Evolutionary conservation across 495 filamentous ascomycete species (phyloP).

Genomic region (Podospora anserina): DNA sequence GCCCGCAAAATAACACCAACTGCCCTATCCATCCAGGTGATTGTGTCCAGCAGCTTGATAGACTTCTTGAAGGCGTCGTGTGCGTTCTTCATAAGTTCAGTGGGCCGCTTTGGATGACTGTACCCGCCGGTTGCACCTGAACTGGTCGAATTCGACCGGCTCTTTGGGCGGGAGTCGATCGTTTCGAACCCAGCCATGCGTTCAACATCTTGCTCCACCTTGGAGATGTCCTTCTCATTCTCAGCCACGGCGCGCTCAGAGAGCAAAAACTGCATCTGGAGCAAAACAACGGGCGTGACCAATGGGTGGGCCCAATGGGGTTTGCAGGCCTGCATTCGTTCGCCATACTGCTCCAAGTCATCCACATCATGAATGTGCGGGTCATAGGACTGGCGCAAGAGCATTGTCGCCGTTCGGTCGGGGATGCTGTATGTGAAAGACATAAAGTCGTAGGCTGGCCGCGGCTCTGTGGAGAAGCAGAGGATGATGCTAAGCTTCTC

Average conservation of each 20-base stretch:
- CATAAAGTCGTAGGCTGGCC: conserved; percentile 37
- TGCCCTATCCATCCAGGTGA: conserved; percentile 38
- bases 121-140: not conserved
- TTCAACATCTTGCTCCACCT: conserved; percentile 32
- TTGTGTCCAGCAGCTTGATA: conserved; percentile 32
- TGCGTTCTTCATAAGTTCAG: conserved; percentile 36
- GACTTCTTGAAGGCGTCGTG: conserved; percentile 34
- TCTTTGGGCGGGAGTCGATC: not conserved
- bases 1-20: conserved; percentile 31
- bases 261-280: conserved; percentile 35
- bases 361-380: conserved; percentile 32
- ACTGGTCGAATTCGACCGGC: not conserved
- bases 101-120: conserved; percentile 21
- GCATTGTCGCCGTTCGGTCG: conserved; percentile 28
- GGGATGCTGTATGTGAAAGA: conserved; percentile 35
- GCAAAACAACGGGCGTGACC: conserved; percentile 30
- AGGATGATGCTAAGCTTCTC: conserved; percentile 31
- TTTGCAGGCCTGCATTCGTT: conserved; percentile 33
- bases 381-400: conserved; percentile 35
- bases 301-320: conserved; percentile 35
- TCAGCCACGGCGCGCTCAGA: conserved; percentile 34
- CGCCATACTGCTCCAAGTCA: conserved; percentile 35
- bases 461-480: conserved; percentile 35
- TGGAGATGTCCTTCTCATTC: conserved; percentile 30
- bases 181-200: conserved; percentile 27